Base-by-base conservation (phyloP, 1,139 yeast species). In the Blastobotrys malaysiensis region DNA sequence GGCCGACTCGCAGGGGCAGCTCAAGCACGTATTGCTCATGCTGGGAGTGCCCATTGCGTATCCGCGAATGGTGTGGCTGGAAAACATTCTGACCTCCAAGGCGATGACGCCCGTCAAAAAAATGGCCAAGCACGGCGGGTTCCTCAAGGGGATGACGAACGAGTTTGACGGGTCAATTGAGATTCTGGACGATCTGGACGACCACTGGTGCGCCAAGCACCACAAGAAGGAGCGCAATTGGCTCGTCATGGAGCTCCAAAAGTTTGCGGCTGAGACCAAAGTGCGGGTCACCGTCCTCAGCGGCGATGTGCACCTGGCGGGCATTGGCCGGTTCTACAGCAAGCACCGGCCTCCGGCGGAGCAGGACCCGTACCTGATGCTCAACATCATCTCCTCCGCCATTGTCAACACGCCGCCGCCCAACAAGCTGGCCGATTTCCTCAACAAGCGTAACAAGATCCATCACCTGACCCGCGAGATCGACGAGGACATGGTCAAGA, bases 331-430 rank as follows among this genome's bases (percentile, higher is more conserved):
- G 62, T 79, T 91, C 69, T 80, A 81, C 65, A 75, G 90, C 16
- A 82, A 80, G 58, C 65, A 71, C 13, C 63, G 76, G n/a, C 68
- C 73, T 7, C 62, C 72, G 36, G 90, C 95, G 0, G 84, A 83
- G 62, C 66, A 73, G 27, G 97, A 91, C 69, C 85, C 87, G 27
- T 73, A 95, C 56, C 78, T 89, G 59, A 84, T 93, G 68, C 80
- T 88, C 68, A 93, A 91, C 67, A 81, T 93, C 39, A 84, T 88
- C 50, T 84, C 95, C 18, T 87, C 96, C 9, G 98, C 98, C 2
- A 89, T 91, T 57, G 83, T 86, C 47, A 91, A 91, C 69, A 84
- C 95, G 0, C 97, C 99, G 11, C 98, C 98, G 1, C 96, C 97
- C 0, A 81, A 83, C 66, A 83, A 85, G 14, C 86, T 91, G 86